phyloP scores from a whole-genome alignment of 164 flowering plant species.

The Berberis vulgaris region DNA sequence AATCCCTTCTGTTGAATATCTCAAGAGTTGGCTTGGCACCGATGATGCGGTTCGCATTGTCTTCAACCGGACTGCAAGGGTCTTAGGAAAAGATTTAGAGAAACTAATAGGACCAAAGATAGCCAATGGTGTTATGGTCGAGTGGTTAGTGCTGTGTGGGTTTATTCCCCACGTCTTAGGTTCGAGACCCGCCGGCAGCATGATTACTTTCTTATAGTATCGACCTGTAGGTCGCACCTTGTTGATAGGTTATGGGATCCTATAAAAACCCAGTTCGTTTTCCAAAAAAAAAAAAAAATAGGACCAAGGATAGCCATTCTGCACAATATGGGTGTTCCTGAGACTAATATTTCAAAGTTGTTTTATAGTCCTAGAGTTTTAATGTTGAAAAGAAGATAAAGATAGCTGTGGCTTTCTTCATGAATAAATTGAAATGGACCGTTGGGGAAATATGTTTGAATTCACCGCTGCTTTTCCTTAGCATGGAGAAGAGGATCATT shows the following conservation, averaged over 20 bases:
- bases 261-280: too few relatives aligned
- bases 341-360: conserved; percentile 1
- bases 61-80: not conserved
- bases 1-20: not conserved
- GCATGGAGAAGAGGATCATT: conserved; percentile 9
- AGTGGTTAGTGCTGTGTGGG: too few relatives aligned
- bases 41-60: too few relatives aligned
- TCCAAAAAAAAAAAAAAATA: not conserved
- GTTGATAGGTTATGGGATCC: too few relatives aligned
- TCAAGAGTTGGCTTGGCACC: not conserved
- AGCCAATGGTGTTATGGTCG: too few relatives aligned
- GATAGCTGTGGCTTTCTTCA: conserved; percentile 1
- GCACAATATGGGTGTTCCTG: conserved; percentile 4
- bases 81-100: not conserved
- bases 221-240: too few relatives aligned
- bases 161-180: too few relatives aligned
- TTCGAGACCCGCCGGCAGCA: too few relatives aligned
- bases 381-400: not conserved
- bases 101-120: not conserved
- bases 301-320: conserved; percentile 3
- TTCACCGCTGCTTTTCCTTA: not conserved
- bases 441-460: not conserved
- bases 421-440: conserved; percentile 1
- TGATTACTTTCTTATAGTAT: too few relatives aligned
- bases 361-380: not conserved